These are phyloP conservation scores for Pseudocercospora macadamiae DNA, from an alignment of 2,329 filamentous ascomycete genomes.

Conservation along the genomic window DNA sequence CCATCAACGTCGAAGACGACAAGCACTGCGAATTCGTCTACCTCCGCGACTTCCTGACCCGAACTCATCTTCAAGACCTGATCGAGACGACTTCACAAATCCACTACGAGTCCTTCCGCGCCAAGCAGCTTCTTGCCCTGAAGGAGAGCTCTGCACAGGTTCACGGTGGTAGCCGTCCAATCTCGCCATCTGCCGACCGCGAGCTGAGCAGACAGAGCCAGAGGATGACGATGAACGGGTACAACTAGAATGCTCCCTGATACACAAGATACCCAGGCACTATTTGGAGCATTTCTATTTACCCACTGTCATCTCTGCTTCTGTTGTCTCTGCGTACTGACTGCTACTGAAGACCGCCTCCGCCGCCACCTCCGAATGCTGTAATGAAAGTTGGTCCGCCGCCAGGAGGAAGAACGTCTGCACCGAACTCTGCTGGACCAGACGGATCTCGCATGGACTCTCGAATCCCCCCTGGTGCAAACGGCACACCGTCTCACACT, in stretches of 20 bases:
- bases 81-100: conserved; percentile 99
- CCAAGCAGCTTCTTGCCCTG: conserved; percentile 95
- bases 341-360: conserved; percentile 17
- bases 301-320: conserved; percentile 19
- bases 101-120: conserved; percentile 98
- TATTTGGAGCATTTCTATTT: conserved; percentile 27
- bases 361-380: conserved; percentile 6
- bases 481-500: conserved; percentile 28
- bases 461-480: background rate
- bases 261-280: conserved; percentile 24
- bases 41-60: conserved; percentile 96
- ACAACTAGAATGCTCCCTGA: conserved; percentile 59
- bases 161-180: conserved; percentile 70
- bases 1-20: conserved; percentile 99
- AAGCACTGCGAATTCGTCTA: conserved; percentile 99
- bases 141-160: conserved; percentile 96
- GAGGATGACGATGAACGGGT: conserved; percentile 98
- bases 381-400: conserved; percentile 5
- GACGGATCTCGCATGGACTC: background rate
- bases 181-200: conserved; percentile 90
- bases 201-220: conserved; percentile 97
- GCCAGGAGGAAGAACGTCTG: conserved; percentile 1
- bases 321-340: conserved; percentile 17
- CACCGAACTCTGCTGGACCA: conserved; percentile 9
- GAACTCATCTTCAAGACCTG: conserved; percentile 96